Base-by-base conservation (phyloP, 441 rosid species). In the Rhodomyrtus psidioides region DNA sequence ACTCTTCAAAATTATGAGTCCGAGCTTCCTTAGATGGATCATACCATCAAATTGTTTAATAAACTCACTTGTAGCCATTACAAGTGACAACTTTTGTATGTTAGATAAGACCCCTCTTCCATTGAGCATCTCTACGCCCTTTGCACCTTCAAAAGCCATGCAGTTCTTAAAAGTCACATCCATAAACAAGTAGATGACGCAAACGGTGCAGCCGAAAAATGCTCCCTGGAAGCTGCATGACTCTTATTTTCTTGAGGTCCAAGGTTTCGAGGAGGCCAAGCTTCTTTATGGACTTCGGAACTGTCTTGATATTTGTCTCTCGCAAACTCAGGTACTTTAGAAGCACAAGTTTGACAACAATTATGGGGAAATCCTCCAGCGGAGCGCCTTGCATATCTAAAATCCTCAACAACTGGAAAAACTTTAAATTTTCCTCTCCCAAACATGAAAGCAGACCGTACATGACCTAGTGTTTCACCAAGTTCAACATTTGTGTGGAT, bases 271-370 rank as follows among this genome's bases (percentile, higher is more conserved):
- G 49, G 44, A 28, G 30, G 14, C 60, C 14, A 15, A 86, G 82
- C 53, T 27, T 30, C 34, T 60, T 6, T 51, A 82, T 81, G 53
- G 82, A 82, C 59, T 21, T 60, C 10, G 70, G 82, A 12, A 81
- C 42, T 54, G 57, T 15, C 12, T 12, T 42, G 55, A 85, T 58
- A 81, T 81, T 56, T 56, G 87, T 85, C 21, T 30, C 28, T 82
- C 62, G 53, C 53, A 85, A 81, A 76, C 84, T 85, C 84, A 81
- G 65, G 51, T 86, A 86, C 84, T 79, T 56, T 9, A 86, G 59
- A 53, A 86, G 87, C n/a, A 6, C 14, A 4, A 86, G 84, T 24
- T 82, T 6, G 26, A 19, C 3, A 34, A 86, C 8, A 12, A 0
- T 8, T 15, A 1, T 24, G 17, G 87, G 87, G 83, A 86, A 82